phyloP scores from a whole-genome alignment of 1,139 yeast genomes.

The Debaryomyces subglobosus region DNA sequence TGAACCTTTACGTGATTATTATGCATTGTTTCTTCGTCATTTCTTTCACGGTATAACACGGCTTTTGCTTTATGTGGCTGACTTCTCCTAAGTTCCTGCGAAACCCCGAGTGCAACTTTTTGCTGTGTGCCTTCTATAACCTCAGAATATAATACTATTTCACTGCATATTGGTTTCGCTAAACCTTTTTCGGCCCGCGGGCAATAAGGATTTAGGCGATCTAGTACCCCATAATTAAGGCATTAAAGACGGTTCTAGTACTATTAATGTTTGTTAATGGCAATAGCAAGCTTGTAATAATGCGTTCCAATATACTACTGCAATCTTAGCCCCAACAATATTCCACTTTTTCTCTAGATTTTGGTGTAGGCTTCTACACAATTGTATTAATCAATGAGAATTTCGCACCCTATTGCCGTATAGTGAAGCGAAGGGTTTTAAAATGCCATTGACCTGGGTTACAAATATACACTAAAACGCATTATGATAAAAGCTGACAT shows the following conservation, averaged over 20 bases:
- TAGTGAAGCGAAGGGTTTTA: neutral
- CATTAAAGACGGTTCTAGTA: neutral
- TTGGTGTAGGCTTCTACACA: neutral
- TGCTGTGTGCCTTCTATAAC: neutral
- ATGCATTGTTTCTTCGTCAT: neutral
- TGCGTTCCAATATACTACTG: neutral
- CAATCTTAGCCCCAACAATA: neutral
- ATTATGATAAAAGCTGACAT: neutral
- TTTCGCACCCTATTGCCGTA: slow-evolving; percentile 4
- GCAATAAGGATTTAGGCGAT: neutral
- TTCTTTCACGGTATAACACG: neutral
- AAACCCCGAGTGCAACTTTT: neutral
- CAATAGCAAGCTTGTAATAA: neutral
- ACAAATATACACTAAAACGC: neutral
- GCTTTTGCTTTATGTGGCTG: neutral
- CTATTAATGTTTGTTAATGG: neutral
- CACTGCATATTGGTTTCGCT: slow-evolving; percentile 1
- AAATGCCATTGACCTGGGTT: neutral
- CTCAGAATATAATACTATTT: neutral
- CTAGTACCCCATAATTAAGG: neutral
- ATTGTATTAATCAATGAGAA: neutral
- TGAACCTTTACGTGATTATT: neutral
- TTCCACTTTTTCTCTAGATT: neutral
- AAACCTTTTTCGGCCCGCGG: slow-evolving; percentile 1
- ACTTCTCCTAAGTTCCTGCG: neutral